These are phyloP conservation scores for Ogataea saltuana DNA, from an alignment of 805 yeast species.

Conservation along the genomic window DNA sequence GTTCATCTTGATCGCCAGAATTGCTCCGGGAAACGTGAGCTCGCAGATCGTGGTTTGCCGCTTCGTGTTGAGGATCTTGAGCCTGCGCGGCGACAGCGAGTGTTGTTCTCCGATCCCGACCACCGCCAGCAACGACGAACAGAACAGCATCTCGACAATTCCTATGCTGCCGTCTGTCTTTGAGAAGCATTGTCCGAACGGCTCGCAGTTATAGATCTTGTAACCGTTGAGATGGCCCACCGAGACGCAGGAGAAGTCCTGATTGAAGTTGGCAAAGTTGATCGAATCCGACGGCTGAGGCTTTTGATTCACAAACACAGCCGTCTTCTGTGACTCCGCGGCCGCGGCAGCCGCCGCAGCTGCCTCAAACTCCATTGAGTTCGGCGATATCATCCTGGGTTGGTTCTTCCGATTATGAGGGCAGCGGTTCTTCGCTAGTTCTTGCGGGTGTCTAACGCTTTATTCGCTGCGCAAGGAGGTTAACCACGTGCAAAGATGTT, in stretches of 20 bases:
- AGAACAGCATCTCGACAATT: slow-evolving; percentile 86
- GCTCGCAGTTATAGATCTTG: slow-evolving; percentile 81
- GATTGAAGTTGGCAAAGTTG: slow-evolving; percentile 73
- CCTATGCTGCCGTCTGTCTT: slow-evolving; percentile 60
- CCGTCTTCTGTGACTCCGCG: slow-evolving; percentile 15
- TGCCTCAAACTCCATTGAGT: slow-evolving; percentile 26
- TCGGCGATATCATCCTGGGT: slow-evolving; percentile 17
- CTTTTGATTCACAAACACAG: slow-evolving; percentile 4
- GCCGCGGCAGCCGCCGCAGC: slow-evolving; percentile 22
- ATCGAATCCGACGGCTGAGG: slow-evolving; percentile 28
- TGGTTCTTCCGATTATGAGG: too few relatives aligned
- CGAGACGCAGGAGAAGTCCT: slow-evolving; percentile 79
- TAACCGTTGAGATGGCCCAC: slow-evolving; percentile 68
- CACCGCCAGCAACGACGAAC: slow-evolving; percentile 80
- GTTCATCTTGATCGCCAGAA: slow-evolving; percentile 76
- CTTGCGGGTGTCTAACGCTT: neutral
- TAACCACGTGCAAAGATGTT: neutral
- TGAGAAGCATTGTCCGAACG: slow-evolving; percentile 70
- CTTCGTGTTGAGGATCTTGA: slow-evolving; percentile 82
- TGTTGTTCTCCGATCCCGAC: slow-evolving; percentile 83
- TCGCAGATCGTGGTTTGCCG: slow-evolving; percentile 75
- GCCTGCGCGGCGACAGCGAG: slow-evolving; percentile 73
- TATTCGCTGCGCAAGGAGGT: too few relatives aligned
- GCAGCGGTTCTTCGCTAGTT: too few relatives aligned
- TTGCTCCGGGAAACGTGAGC: slow-evolving; percentile 79